These are phyloP conservation scores for Aspergillus bombycis DNA, from an alignment of 2,329 filamentous ascomycete species.

Conservation along the genomic window DNA sequence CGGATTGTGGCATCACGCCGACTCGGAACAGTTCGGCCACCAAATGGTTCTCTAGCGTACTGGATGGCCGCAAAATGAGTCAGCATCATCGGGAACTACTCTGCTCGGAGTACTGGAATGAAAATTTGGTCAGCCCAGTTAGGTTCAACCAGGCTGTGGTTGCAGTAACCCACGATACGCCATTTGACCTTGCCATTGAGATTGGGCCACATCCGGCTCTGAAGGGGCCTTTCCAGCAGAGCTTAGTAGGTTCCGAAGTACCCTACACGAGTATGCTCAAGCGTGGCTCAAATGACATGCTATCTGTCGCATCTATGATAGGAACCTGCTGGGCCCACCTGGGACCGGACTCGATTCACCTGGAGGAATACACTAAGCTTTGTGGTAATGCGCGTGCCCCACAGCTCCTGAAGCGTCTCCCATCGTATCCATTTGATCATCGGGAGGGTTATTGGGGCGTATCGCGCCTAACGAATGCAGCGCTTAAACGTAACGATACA, in stretches of 20 bases:
- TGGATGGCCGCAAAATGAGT: too few relatives aligned
- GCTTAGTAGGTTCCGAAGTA: neutral
- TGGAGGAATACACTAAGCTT: too few relatives aligned
- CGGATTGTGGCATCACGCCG: too few relatives aligned
- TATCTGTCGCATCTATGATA: too few relatives aligned
- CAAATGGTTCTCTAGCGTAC: too few relatives aligned
- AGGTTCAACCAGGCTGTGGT: neutral
- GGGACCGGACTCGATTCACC: too few relatives aligned
- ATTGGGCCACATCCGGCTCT: constrained; percentile 41
- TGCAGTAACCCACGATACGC: neutral
- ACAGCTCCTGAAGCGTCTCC: neutral
- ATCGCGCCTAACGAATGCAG: neutral
- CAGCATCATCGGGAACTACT: too few relatives aligned
- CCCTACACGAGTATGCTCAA: neutral
- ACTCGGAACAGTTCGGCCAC: neutral
- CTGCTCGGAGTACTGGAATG: too few relatives aligned
- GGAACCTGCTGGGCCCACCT: too few relatives aligned
- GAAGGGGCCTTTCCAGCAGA: constrained; percentile 25
- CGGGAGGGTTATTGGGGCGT: neutral
- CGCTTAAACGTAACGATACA: neutral
- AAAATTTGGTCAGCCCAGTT: neutral
- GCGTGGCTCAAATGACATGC: neutral
- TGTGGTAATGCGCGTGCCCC: too few relatives aligned
- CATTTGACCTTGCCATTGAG: constrained; percentile 32
- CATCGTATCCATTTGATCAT: neutral